Evolutionary conservation across 768 basidiomycete species (phyloP).

Genomic region (Boletus huronensis): DNA sequence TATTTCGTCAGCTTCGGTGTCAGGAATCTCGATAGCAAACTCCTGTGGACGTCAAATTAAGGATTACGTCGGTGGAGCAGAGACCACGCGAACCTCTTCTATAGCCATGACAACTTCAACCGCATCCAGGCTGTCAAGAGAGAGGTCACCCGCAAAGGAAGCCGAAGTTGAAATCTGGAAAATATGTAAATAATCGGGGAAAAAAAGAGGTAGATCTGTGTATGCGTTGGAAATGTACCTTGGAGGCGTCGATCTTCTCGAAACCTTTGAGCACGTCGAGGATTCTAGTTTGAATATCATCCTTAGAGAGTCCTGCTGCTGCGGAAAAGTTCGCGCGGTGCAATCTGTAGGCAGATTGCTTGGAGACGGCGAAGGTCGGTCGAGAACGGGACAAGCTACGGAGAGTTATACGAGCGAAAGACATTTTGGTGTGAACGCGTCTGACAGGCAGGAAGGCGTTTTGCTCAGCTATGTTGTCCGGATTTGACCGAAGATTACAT

Average conservation of each 20-base stretch:
- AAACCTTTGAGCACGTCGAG: conserved; percentile 31
- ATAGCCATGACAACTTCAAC: conserved; percentile 99
- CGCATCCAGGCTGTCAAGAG: conserved; percentile 86
- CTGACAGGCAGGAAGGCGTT: not conserved
- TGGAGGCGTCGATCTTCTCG: conserved; percentile 28
- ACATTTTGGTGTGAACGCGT: conserved; percentile 32
- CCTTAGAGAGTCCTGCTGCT: conserved; percentile 22
- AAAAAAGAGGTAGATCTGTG: conserved; percentile 17
- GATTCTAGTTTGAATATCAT: conserved; percentile 24
- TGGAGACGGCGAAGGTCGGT: conserved; percentile 30
- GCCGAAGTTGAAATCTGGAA: conserved; percentile 58
- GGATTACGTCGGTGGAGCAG: conserved; percentile 1
- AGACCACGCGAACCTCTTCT: conserved; percentile 63
- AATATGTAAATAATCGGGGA: conserved; percentile 27
- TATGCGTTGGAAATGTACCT: conserved; percentile 18
- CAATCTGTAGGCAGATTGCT: conserved; percentile 27
- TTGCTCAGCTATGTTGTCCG: conserved; percentile 12
- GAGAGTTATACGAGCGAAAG: conserved; percentile 33
- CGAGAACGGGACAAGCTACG: conserved; percentile 28
- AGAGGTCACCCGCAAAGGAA: conserved; percentile 55
- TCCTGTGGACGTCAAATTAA: conserved; percentile 50
- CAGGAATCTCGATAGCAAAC: conserved; percentile 96
- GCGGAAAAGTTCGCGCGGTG: conserved; percentile 32
- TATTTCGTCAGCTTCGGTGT: conserved; percentile 93
- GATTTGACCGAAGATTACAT: conserved; percentile 23